phyloP scores from a whole-genome alignment of 2,329 filamentous ascomycete species.

The Purpureocillium lavendulum region DNA sequence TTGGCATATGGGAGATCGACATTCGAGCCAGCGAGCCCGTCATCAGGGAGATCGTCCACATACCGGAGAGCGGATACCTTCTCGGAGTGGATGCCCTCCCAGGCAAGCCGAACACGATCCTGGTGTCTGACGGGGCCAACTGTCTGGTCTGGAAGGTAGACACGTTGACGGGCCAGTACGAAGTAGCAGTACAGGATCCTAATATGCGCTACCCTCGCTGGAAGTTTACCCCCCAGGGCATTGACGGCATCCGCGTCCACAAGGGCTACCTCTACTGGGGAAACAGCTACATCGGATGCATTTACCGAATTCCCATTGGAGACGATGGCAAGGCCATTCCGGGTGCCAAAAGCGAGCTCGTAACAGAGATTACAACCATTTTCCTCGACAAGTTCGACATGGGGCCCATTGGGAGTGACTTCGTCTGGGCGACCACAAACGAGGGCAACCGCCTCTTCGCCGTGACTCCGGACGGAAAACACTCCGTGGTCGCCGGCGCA shows the following conservation, averaged over 20 bases:
- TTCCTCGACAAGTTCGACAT: constrained; percentile 14
- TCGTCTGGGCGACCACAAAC: constrained; percentile 10
- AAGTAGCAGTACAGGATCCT: constrained; percentile 10
- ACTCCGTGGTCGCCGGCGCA: neutral
- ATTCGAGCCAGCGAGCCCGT: neutral
- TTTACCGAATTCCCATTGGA: constrained; percentile 10
- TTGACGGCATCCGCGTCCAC: constrained; percentile 30
- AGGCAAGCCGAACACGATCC: constrained; percentile 5
- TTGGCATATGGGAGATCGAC: neutral
- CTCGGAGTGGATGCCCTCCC: constrained; percentile 15
- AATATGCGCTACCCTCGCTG: constrained; percentile 33
- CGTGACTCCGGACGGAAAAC: constrained; percentile 3
- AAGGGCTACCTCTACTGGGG: constrained; percentile 37
- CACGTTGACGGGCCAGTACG: constrained; percentile 9
- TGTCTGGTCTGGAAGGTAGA: constrained; percentile 18
- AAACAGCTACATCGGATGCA: constrained; percentile 31
- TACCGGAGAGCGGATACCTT: constrained; percentile 11
- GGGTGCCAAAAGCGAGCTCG: constrained; percentile 6
- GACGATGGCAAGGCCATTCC: neutral
- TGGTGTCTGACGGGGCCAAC: constrained; percentile 15
- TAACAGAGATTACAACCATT: constrained; percentile 4
- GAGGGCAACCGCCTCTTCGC: constrained; percentile 6
- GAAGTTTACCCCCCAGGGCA: constrained; percentile 15
- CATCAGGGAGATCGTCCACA: constrained; percentile 6
- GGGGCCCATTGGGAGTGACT: constrained; percentile 1